Evolutionary conservation across 73 alveolate genomes (phyloP), one percentile per base, ranked within the genome.

Genomic region (Durusdinium trenchii): DNA sequence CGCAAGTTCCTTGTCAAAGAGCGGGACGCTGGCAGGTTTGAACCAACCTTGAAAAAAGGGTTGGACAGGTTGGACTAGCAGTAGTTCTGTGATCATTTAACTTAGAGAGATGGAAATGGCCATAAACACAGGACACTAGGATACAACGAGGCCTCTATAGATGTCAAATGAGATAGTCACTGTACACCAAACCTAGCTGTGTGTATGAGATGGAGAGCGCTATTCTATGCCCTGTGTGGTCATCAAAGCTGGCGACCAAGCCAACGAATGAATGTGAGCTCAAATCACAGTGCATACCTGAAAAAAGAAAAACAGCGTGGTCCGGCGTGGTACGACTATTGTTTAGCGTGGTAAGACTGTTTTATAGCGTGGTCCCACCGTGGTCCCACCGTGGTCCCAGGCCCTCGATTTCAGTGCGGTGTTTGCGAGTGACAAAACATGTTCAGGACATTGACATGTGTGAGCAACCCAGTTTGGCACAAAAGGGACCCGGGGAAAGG

Each of bases 311-410:
- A 76, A 76, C 52, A 76, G 87, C 87, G 87, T 76, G 87, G 87
- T 6, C 87, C 38, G 6, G 87, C 87, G 87, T 76, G 87, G 87
- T 43, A 76, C 7, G 61, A 40, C 87, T 43, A 76, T 76, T 76
- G 1, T 76, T 43, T 76, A 43, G 87, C 87, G 87, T 76, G 87
- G 87, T 76, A 76, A 76, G 84, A 6, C 84, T 38, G 40, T 73
- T 73, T 14, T 73, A 9, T 73, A 30, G 52, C 84, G 84, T 73
- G 84, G 84, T 73, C 40, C 84, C 84, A 73, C 84, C 84, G 84
- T 73, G 84, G 84, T 73, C 52, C 84, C 62, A 43, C 87, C 87
- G 87, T 76, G 87, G 87, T 76, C 87, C n/a, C n/a, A n/a, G n/a
- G n/a, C n/a, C n/a, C n/a, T n/a, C n/a, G n/a, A n/a, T 23, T 23